Evolutionary conservation across 805 yeast genomes (phyloP).

Genomic region (Metschnikowia orientalis): DNA sequence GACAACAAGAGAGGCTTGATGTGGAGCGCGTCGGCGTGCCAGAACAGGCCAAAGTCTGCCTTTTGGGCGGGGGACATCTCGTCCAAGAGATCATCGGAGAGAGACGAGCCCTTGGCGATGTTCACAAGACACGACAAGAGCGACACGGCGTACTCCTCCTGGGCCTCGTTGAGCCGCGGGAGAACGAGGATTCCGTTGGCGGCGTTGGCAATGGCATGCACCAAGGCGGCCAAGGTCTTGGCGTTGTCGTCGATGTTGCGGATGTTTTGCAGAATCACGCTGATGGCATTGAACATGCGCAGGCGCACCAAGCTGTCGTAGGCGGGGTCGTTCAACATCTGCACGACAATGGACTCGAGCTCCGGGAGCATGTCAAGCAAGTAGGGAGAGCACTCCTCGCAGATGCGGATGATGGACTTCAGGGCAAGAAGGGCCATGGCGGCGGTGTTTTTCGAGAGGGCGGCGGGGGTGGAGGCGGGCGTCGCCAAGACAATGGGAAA

Average conservation of each 20-base stretch:
- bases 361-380: constrained; percentile 41
- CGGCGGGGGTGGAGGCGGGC: constrained; percentile 3
- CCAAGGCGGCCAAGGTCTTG: constrained; percentile 18
- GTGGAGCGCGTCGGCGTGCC: constrained; percentile 46
- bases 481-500: constrained; percentile 38
- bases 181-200: constrained; percentile 9
- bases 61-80: constrained; percentile 32
- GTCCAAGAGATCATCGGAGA: constrained; percentile 50
- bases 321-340: constrained; percentile 39
- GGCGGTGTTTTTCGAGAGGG: constrained; percentile 24
- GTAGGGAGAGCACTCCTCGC: constrained; percentile 48
- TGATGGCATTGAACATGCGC: constrained; percentile 56
- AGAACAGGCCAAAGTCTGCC: constrained; percentile 28
- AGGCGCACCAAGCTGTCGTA: constrained; percentile 49
- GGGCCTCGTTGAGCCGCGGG: constrained; percentile 16
- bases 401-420: constrained; percentile 54
- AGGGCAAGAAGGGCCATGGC: constrained; percentile 41
- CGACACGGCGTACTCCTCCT: constrained; percentile 49
- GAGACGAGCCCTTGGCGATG: constrained; percentile 63
- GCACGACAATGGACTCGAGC: constrained; percentile 45
- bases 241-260: constrained; percentile 39
- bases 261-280: constrained; percentile 56
- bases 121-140: constrained; percentile 62
- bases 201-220: constrained; percentile 19
- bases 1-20: constrained; percentile 41